Conservation (phyloP, 805 yeast species). For the Candida maris region DNA sequence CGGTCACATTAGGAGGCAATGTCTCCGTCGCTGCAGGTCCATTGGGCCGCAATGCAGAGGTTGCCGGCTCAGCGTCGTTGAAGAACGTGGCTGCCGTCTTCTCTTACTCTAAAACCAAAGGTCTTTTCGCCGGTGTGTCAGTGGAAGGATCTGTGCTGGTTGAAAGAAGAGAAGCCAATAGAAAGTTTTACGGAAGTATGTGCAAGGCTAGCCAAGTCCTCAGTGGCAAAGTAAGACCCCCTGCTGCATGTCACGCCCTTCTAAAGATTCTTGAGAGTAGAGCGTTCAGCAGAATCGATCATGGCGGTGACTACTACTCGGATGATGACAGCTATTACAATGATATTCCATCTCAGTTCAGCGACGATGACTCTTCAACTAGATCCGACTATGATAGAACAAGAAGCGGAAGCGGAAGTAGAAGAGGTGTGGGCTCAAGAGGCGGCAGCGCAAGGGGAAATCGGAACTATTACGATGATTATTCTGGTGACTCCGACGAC, state of each 20-base stretch:
- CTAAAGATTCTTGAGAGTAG: constrained; percentile 82
- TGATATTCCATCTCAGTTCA: constrained; percentile 70
- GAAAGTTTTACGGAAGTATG: constrained; percentile 86
- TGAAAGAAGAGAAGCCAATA: constrained; percentile 96
- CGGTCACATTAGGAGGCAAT: constrained; percentile 92
- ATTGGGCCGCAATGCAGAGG: constrained; percentile 94
- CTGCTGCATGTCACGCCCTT: constrained; percentile 84
- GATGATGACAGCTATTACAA: constrained; percentile 66
- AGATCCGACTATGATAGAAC: neutral
- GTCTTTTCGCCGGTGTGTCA: constrained; percentile 95
- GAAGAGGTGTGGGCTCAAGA: too few relatives aligned
- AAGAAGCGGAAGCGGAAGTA: neutral
- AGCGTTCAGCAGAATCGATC: constrained; percentile 57
- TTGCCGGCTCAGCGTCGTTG: constrained; percentile 90
- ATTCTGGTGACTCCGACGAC: constrained; percentile 36
- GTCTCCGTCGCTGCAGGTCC: constrained; percentile 97
- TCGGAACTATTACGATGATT: constrained; percentile 23
- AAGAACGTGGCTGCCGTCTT: constrained; percentile 87
- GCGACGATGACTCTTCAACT: constrained; percentile 49
- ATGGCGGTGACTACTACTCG: constrained; percentile 45
- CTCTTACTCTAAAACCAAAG: constrained; percentile 92
- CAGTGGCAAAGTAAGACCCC: constrained; percentile 86
- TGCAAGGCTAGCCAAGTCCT: constrained; percentile 87
- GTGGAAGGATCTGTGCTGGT: constrained; percentile 93
- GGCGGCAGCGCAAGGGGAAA: constrained; percentile 10